These are phyloP conservation scores for Penicillium lividum DNA, from an alignment of 495 filamentous ascomycete species.

Conservation along the genomic window DNA sequence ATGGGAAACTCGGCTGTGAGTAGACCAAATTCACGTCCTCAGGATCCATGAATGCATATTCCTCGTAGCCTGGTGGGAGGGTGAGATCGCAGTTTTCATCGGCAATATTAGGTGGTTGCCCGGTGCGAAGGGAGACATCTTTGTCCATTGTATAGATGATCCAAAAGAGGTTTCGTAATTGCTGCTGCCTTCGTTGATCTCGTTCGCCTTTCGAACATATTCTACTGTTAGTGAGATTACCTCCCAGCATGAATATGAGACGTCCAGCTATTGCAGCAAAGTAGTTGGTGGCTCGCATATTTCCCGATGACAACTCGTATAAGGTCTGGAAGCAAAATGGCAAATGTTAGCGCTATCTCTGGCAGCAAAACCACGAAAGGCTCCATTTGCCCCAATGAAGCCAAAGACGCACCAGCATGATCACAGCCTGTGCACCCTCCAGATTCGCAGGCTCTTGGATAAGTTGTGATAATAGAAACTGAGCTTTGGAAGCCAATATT, in stretches of 20 bases:
- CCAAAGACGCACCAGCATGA: slow-evolving; percentile 42
- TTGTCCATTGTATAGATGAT: slow-evolving; percentile 54
- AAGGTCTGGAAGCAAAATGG: slow-evolving; percentile 32
- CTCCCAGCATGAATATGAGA: slow-evolving; percentile 51
- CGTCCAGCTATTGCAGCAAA: slow-evolving; percentile 44
- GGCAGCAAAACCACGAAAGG: not conserved
- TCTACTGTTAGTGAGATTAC: slow-evolving; percentile 26
- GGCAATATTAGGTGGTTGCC: slow-evolving; percentile 51
- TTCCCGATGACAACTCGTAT: slow-evolving; percentile 46
- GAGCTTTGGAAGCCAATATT: slow-evolving; percentile 35
- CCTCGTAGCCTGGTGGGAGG: slow-evolving; percentile 46
- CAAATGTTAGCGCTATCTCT: not conserved
- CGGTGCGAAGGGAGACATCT: slow-evolving; percentile 50
- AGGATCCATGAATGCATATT: slow-evolving; percentile 33
- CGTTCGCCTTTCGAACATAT: slow-evolving; percentile 3
- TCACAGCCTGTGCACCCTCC: slow-evolving; percentile 44
- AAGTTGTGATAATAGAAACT: slow-evolving; percentile 41
- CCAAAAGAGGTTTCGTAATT: slow-evolving; percentile 55
- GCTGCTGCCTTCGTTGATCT: slow-evolving; percentile 24
- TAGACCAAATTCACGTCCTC: slow-evolving; percentile 21
- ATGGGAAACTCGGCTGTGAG: slow-evolving; percentile 43
- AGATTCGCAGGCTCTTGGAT: slow-evolving; percentile 41
- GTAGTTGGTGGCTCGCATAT: slow-evolving; percentile 45
- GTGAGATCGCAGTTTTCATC: slow-evolving; percentile 58
- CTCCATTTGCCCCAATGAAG: not conserved